Conservation (phyloP, 441 rosid species). For the Kokia cookei region DNA sequence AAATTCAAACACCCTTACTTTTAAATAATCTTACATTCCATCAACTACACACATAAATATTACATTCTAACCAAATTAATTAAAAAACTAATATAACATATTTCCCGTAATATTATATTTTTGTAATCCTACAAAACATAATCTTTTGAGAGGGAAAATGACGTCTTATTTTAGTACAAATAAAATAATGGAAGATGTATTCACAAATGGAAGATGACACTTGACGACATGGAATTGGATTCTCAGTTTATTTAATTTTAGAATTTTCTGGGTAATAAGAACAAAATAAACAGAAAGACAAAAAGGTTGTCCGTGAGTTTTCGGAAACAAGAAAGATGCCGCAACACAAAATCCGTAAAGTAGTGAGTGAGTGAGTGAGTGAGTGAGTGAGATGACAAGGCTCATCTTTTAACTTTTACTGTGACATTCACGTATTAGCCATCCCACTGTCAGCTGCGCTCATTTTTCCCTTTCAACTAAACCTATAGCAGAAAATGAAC, state of each 20-base stretch:
- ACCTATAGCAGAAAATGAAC: background rate
- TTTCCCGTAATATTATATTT: too few relatives aligned
- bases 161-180: background rate
- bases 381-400: background rate
- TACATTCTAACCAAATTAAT: too few relatives aligned
- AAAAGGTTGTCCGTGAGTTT: background rate
- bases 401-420: too few relatives aligned
- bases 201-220: background rate
- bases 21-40: too few relatives aligned
- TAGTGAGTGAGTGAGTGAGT: too few relatives aligned
- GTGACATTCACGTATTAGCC: too few relatives aligned
- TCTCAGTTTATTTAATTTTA: background rate
- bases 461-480: too few relatives aligned
- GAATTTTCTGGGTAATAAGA: too few relatives aligned
- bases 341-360: background rate
- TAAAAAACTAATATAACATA: too few relatives aligned
- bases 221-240: background rate
- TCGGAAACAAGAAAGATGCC: background rate
- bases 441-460: too few relatives aligned
- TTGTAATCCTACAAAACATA: fast-evolving
- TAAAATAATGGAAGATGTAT: background rate
- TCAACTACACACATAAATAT: too few relatives aligned
- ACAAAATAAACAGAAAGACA: background rate
- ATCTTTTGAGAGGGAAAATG: background rate
- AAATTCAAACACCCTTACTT: too few relatives aligned